Conservation (phyloP, 2,329 filamentous ascomycete genomes). For the Ascochyta koolunga region DNA sequence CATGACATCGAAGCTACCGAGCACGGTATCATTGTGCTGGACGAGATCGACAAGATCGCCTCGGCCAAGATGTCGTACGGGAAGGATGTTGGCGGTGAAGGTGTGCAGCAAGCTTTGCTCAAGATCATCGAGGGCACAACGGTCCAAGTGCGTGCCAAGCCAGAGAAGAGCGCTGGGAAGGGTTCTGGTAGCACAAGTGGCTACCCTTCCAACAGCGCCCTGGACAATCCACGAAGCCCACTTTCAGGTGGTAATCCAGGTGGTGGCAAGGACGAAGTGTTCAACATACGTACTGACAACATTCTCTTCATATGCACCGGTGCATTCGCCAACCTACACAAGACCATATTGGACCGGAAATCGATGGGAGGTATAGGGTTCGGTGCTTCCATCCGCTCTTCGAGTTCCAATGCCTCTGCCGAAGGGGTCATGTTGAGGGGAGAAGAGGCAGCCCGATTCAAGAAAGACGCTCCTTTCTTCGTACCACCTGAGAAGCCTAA, state of each 20-base stretch:
- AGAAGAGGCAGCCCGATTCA: slow-evolving; percentile 64
- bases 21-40: slow-evolving; percentile 90
- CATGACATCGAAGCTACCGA: slow-evolving; percentile 86
- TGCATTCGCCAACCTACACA: slow-evolving; percentile 91
- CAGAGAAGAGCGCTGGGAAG: slow-evolving; percentile 61
- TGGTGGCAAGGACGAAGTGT: slow-evolving; percentile 62
- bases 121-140: slow-evolving; percentile 98
- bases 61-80: slow-evolving; percentile 85
- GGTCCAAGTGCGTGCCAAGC: slow-evolving; percentile 87
- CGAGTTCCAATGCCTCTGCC: slow-evolving; percentile 55
- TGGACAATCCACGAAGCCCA: slow-evolving; percentile 24
- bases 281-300: slow-evolving; percentile 87
- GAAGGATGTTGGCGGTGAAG: slow-evolving; percentile 93
- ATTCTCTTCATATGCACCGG: slow-evolving; percentile 97
- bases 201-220: slow-evolving; percentile 25
- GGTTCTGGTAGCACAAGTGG: slow-evolving; percentile 24
- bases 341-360: slow-evolving; percentile 84
- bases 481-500: slow-evolving; percentile 37
- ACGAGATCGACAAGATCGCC: slow-evolving; percentile 97
- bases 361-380: slow-evolving; percentile 89
- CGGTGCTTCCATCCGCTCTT: slow-evolving; percentile 75
- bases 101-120: slow-evolving; percentile 91
- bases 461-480: slow-evolving; percentile 65
- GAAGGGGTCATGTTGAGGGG: slow-evolving; percentile 64
- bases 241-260: slow-evolving; percentile 26